Evolutionary conservation across 2,329 filamentous ascomycete genomes (phyloP), one percentile per base, ranked within the genome.

Genomic region (Penicillium rolfsii): DNA sequence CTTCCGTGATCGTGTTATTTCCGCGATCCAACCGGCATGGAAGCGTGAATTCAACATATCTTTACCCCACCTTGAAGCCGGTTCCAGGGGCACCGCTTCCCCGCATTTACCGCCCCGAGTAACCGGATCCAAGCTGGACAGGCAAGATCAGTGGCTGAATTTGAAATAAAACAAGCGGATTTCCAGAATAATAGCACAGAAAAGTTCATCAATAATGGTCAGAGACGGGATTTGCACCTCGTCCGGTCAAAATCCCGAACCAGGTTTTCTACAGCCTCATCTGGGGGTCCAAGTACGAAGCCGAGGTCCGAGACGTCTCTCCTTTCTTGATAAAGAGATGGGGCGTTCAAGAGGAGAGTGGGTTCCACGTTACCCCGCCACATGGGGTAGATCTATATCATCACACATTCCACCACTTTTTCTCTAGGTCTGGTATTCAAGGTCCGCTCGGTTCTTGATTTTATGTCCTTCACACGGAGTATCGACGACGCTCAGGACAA

Each of bases 301-400:
- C 49, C 49, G 49, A 52, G 49, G 49, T 52, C 49, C 49, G 49
- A 52, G 26, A 52, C 16, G 7, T 30, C 14, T n/a, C 7, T 14
- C 43, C 28, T 16, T 16, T 48, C n/a, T 16, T 30, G 30, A 26
- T 8, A 48, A n/a, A 48, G 14, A 48, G 45, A n/a, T 30, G 7
- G 8, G 26, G 4, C 7, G n/a, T 12, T 30, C 26, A 7, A 30
- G 14, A 48, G 43, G 22, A 46, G 45, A 26, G 14, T 19, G n/a
- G n/a, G 30, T 4, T 2, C 12, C 4, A 14, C 14, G 16, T 30
- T 48, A 48, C 45, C 45, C 45, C 45, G 45, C 45, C 26, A n/a
- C 1, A 28, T 30, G 16, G 26, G 24, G 24, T 48, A 6, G 5
- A 5, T 4, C 7, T 48, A 30, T 48, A 30, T 48, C 45, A 26